These are phyloP conservation scores for Toxoplasma gondii DNA, from an alignment of 169 alveolate genomes.

Conservation along the genomic window DNA sequence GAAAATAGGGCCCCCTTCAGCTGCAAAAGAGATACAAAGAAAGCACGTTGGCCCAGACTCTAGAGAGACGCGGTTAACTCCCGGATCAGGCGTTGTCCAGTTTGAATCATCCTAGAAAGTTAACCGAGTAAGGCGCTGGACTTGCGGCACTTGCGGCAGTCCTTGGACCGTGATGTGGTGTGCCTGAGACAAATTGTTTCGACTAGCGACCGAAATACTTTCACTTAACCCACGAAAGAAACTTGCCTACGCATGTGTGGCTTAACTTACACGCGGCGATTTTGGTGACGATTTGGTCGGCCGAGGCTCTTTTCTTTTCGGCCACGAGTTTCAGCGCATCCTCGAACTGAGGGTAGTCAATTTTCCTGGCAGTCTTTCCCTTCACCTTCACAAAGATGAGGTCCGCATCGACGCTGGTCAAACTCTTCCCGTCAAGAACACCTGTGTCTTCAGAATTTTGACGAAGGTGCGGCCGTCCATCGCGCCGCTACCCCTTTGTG, in stretches of 20 bases:
- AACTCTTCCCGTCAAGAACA: constrained; percentile 72
- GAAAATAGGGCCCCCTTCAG: constrained; percentile 84
- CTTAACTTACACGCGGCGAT: neutral
- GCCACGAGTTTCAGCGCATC: constrained; percentile 76
- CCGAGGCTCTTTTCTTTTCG: constrained; percentile 67
- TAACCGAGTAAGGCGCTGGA: too few relatives aligned
- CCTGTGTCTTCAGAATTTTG: constrained; percentile 77
- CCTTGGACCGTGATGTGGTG: too few relatives aligned
- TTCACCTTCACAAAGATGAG: constrained; percentile 81
- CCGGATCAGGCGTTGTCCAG: neutral
- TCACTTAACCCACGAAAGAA: neutral
- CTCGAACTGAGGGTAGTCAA: constrained; percentile 74
- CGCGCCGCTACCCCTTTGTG: constrained; percentile 79
- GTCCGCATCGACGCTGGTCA: constrained; percentile 85
- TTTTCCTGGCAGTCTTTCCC: constrained; percentile 78
- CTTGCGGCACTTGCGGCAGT: too few relatives aligned
- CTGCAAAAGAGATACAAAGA: constrained; percentile 64
- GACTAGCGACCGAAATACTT: too few relatives aligned
- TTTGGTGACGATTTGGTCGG: neutral
- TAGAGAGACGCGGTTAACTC: neutral
- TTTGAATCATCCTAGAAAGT: too few relatives aligned
- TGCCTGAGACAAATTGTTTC: too few relatives aligned
- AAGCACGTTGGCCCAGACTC: neutral
- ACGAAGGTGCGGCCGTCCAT: constrained; percentile 84
- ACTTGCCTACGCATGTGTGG: neutral